Base-by-base conservation (phyloP, 1,284 basidiomycete species). In the Cutaneotrichosporon cutaneum region DNA sequence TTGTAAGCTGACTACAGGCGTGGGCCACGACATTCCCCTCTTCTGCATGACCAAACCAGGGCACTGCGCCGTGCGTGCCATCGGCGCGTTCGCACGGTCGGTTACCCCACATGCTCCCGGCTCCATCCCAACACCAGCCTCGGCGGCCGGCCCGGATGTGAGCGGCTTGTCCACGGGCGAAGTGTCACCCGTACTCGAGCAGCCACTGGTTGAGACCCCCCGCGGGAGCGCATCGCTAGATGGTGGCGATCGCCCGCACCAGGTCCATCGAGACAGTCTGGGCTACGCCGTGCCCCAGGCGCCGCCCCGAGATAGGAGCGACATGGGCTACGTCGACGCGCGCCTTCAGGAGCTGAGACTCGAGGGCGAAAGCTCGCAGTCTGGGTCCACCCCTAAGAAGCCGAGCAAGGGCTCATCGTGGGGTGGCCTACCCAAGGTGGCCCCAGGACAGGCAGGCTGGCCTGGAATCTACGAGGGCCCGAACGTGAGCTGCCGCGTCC, bases 41-140 rank as follows among this genome's bases (percentile, higher is more conserved):
- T 92, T 93, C 73, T 85, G 88, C 0, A 92, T 93, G 80, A 89
- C 89, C 2, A 90, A 86, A 0, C 88, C 90, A 0, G 63, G 72
- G 0, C 65, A 72, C 21, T 73, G 74, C 9, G 61, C 70, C 2
- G 76, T 73, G 61, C 69, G 74, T 14, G 72, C 77, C 1, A 81
- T 82, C 32, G 75, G 81, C 6, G 65, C 72, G 5, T 82, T 82
- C 62, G 77, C 75, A 36, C 76, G 79, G 53, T 79, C 76, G 53
- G 76, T 81, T 45, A 81, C 79, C 0, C 74, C 73, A 13, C 8
- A 3, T 16, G 45, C 45, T 26, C 45, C 48, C 26, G 27, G 26
- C 11, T 50, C 48, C 2, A 2, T 11, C 6, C 26, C 48, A 3
- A 50, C 45, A 16, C 45, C 16, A 0, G 8, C 18, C 6, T 30